Evolutionary conservation across 495 filamentous ascomycete species (phyloP).

Genomic region (Beverwykella pulmonaria): DNA sequence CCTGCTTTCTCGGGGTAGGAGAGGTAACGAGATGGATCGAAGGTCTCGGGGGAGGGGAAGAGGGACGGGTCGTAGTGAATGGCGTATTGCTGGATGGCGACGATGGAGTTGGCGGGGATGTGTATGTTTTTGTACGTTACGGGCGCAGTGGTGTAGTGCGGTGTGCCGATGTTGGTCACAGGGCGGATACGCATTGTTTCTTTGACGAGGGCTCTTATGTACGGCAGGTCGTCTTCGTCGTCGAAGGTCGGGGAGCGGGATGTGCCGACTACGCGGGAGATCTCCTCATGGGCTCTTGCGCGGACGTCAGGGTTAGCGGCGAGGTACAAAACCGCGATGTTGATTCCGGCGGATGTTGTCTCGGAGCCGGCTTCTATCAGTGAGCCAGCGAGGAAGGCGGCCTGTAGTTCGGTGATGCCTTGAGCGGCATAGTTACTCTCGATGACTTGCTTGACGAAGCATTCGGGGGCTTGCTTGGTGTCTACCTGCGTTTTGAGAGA

Average conservation of each 20-base stretch:
- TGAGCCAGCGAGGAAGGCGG: slow-evolving; percentile 34
- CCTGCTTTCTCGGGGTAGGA: slow-evolving; percentile 23
- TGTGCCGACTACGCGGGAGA: slow-evolving; percentile 13
- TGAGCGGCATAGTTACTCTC: slow-evolving; percentile 22
- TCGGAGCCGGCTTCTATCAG: slow-evolving; percentile 40
- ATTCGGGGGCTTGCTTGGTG: slow-evolving; percentile 33
- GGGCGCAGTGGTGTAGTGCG: slow-evolving; percentile 36
- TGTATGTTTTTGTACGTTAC: slow-evolving; percentile 32
- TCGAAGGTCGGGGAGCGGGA: slow-evolving; percentile 27
- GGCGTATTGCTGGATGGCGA: slow-evolving; percentile 28
- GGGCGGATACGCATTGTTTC: slow-evolving; percentile 36
- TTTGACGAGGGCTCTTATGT: slow-evolving; percentile 36
- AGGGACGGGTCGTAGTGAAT: slow-evolving; percentile 32
- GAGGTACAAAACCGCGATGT: slow-evolving; percentile 32
- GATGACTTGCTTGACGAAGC: slow-evolving; percentile 39
- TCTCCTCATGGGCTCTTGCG: slow-evolving; percentile 21
- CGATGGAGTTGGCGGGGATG: slow-evolving; percentile 32
- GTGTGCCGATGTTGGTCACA: slow-evolving; percentile 34
- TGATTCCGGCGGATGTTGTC: slow-evolving; percentile 36
- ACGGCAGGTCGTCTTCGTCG: slow-evolving; percentile 28
- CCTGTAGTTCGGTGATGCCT: slow-evolving; percentile 35
- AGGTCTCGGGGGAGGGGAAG: slow-evolving; percentile 24
- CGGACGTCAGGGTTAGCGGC: slow-evolving; percentile 18
- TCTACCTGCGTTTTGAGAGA: slow-evolving; percentile 30
- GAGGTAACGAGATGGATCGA: slow-evolving; percentile 29